phyloP scores from a whole-genome alignment of 768 basidiomycete genomes.

The Strobilomyces dryophilus region DNA sequence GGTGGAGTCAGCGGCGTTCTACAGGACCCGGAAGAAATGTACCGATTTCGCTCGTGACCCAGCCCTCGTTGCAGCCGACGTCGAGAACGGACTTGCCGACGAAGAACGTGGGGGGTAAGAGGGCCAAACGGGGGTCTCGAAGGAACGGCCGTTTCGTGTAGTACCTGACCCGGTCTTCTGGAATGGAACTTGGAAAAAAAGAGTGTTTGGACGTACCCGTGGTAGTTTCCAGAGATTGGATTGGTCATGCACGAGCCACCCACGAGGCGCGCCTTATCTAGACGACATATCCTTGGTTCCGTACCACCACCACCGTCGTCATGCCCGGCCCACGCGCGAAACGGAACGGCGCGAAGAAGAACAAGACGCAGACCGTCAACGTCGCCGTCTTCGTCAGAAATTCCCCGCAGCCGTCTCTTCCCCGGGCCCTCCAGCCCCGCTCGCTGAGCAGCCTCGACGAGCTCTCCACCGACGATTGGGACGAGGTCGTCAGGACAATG shows the following conservation, averaged over 20 bases:
- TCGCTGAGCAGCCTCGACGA: conserved; percentile 16
- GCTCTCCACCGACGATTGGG: conserved; percentile 43
- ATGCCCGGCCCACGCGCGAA: conserved; percentile 30
- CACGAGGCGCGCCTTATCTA: neutral
- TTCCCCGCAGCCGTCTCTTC: neutral
- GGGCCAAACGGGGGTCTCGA: conserved; percentile 60
- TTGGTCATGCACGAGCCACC: conserved; percentile 14
- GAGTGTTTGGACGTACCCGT: conserved; percentile 42
- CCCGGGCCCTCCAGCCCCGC: conserved; percentile 17
- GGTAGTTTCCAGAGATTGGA: conserved; percentile 64
- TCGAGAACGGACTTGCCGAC: conserved; percentile 62
- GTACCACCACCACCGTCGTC: neutral
- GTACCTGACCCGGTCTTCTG: conserved; percentile 41
- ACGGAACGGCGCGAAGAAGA: conserved; percentile 16
- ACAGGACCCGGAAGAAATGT: neutral
- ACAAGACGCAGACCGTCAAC: conserved; percentile 11
- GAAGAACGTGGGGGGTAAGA: conserved; percentile 56
- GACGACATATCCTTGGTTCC: neutral
- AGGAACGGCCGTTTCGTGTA: conserved; percentile 68
- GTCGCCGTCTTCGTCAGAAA: neutral
- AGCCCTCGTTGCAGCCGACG: conserved; percentile 84
- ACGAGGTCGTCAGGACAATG: conserved; percentile 40
- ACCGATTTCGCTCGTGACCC: conserved; percentile 84
- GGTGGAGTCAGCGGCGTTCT: neutral
- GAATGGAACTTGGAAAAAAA: neutral